Evolutionary conservation across 768 basidiomycete genomes (phyloP).

Genomic region (Panaeolus papilionaceus): DNA sequence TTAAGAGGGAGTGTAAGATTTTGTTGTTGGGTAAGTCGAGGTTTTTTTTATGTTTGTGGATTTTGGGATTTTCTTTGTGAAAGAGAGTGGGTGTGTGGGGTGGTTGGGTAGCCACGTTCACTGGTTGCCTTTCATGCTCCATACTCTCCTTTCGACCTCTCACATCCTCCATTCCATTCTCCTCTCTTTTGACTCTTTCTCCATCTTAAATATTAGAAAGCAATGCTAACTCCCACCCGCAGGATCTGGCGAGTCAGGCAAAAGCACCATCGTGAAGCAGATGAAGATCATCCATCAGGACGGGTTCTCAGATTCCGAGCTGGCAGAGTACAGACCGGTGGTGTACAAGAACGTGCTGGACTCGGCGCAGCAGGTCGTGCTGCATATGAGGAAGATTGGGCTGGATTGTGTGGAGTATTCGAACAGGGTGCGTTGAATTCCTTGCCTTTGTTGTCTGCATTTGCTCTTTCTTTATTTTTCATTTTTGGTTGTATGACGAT

Average conservation of each 20-base stretch:
- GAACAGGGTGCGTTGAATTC: constrained; percentile 54
- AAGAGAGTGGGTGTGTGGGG: no score
- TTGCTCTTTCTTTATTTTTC: no score
- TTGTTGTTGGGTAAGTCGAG: constrained; percentile 77
- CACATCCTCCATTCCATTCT: not conserved
- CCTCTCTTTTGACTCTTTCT: not conserved
- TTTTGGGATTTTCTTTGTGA: not conserved
- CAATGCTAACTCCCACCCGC: constrained; percentile 12
- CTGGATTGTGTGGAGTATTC: constrained; percentile 73
- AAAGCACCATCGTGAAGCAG: constrained; percentile 96
- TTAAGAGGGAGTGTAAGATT: constrained; percentile 92
- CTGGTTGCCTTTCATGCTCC: not conserved
- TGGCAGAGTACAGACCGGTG: constrained; percentile 75
- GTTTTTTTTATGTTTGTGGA: not conserved
- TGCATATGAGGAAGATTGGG: constrained; percentile 86
- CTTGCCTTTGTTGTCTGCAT: no score
- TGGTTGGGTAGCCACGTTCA: no score
- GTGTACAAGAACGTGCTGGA: constrained; percentile 91
- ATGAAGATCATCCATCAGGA: constrained; percentile 99
- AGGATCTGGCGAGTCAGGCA: constrained; percentile 97
- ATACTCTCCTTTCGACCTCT: not conserved
- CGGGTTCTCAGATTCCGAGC: constrained; percentile 83
- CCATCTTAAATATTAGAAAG: not conserved
- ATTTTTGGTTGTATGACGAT: no score
- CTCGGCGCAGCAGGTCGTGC: constrained; percentile 83